These are phyloP conservation scores for Parastagonospora nodorum DNA, from an alignment of 2,329 filamentous ascomycete species.

Conservation along the genomic window DNA sequence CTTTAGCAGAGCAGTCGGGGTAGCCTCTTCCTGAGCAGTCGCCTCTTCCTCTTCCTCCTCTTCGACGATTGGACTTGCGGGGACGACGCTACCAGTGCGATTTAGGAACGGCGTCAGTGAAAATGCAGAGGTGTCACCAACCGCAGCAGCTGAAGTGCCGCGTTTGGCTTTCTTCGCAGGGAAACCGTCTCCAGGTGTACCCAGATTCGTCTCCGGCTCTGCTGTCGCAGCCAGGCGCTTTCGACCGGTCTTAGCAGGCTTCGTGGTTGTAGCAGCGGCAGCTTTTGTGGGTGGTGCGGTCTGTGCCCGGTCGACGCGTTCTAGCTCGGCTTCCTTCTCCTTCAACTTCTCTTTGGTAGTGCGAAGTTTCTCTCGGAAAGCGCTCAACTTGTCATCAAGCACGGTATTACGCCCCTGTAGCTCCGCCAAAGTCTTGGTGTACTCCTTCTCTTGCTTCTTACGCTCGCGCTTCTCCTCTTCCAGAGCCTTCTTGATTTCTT, in stretches of 20 bases:
- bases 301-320: conserved; percentile 51
- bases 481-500: conserved; percentile 57
- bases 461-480: conserved; percentile 57
- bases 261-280: conserved; percentile 38
- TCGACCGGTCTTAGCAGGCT: conserved; percentile 46
- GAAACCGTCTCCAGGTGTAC: conserved; percentile 55
- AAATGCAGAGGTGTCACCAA: conserved; percentile 88
- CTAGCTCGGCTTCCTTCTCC: conserved; percentile 60
- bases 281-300: conserved; percentile 38
- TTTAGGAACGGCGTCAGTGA: conserved; percentile 95
- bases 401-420: conserved; percentile 66
- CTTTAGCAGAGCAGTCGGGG: conserved; percentile 37
- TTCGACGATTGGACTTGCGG: conserved; percentile 49
- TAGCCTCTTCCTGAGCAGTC: conserved; percentile 30
- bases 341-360: conserved; percentile 75
- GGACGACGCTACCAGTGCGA: conserved; percentile 66
- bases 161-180: conserved; percentile 54
- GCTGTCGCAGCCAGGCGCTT: conserved; percentile 51
- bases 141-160: conserved; percentile 59
- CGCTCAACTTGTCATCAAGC: conserved; percentile 72
- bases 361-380: conserved; percentile 71
- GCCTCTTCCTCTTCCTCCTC: conserved; percentile 36
- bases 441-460: conserved; percentile 58
- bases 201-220: conserved; percentile 55
- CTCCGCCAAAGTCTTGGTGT: conserved; percentile 63